phyloP scores from a whole-genome alignment of 768 basidiomycete species.

The Hericium rajendrae region DNA sequence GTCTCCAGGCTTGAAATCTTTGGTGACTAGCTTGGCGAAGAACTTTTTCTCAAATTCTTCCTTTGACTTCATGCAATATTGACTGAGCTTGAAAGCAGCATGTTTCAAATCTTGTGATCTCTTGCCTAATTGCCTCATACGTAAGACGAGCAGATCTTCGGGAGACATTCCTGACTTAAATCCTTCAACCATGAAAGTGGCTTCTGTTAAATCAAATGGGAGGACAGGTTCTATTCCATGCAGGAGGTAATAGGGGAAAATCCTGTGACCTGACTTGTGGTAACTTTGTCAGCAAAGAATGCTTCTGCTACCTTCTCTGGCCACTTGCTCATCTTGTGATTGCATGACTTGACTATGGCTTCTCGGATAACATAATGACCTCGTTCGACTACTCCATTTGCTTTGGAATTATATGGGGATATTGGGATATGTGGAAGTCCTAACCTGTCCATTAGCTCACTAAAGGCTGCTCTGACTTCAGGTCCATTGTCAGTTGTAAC shows the following conservation, averaged over 20 bases:
- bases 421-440: not conserved
- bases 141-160: not conserved
- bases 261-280: not conserved
- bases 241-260: not conserved
- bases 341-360: not conserved
- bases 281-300: not conserved
- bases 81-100: not conserved
- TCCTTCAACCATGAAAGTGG: not conserved
- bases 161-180: not conserved
- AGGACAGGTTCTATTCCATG: not conserved
- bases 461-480: not conserved
- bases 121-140: not conserved
- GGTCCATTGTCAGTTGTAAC: not conserved
- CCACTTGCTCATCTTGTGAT: not conserved
- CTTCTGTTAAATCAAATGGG: not conserved
- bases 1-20: not conserved
- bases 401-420: not conserved
- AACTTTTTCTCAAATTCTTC: not conserved
- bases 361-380: not conserved
- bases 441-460: not conserved
- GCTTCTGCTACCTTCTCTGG: not conserved
- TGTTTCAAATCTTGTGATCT: not conserved
- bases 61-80: not conserved
- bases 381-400: not conserved
- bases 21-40: not conserved